Evolutionary conservation across 176 grass and related monocot species (phyloP), one percentile per base, ranked within the genome.

Genomic region (Oryza glaberrima): DNA sequence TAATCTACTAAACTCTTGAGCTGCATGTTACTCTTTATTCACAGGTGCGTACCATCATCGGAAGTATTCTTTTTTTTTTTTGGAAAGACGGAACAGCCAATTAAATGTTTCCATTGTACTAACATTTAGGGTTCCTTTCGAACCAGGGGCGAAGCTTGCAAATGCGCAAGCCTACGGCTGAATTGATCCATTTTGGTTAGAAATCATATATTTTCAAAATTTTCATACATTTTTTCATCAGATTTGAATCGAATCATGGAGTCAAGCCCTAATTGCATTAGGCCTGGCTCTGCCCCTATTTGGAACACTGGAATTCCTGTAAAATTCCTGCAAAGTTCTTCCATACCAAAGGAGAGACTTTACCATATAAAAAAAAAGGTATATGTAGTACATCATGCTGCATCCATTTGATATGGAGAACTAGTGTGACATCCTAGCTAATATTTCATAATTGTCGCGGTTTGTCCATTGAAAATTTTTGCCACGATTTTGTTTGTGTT

Each of bases 21-120:
- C 34, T 67, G 54, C 88, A 90, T 90, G 83, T 86, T 86, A 90
- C 73, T 60, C 83, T 68, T 28, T 51, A 35, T 34, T 77, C 77
- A 76, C 54, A 71, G 17, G 47, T 45, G 76, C 43, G 14, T 52
- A 22, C 66, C 66, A 32, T n/a, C 70, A 49, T 48, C 25, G 34
- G 64, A 84, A 77, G 72, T 70, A 77, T 49, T 89, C 16, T 32
- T 58, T 89, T n/a, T 26, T 56, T 60, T 8, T 61, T 61, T 61
- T 9, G 2, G 9, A 3, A 22, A n/a, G 20, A 54, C 51, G 1
- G 20, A 61, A 61, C 7, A 0, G 20, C 20, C 8, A 63, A 63
- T 23, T 23, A 23, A 63, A 63, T 9, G 58, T 63, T 58, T 58
- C 17, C 7, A 58, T 58, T n/a, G 54, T 58, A 58, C 54, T 58